These are phyloP conservation scores for Drosera spatulata DNA, from an alignment of 179 eudicot genomes.

Conservation along the genomic window DNA sequence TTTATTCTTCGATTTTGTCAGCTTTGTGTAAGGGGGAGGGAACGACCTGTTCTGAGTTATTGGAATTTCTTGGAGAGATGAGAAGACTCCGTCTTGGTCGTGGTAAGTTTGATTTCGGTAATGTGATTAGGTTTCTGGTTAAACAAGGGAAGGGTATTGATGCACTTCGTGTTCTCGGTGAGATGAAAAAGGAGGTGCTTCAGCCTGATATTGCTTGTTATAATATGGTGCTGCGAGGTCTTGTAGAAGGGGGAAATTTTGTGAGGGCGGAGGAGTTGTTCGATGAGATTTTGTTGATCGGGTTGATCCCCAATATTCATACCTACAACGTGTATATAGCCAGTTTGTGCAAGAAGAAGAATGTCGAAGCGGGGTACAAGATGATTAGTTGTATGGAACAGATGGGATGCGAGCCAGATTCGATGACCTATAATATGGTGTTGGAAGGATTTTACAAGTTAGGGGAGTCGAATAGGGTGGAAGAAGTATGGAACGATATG, in stretches of 20 bases:
- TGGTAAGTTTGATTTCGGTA: conserved; percentile 28
- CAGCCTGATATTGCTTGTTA: conserved; percentile 35
- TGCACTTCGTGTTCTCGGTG: conserved; percentile 30
- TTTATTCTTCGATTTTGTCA: conserved; percentile 33
- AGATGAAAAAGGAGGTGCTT: conserved; percentile 42
- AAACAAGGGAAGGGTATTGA: conserved; percentile 31
- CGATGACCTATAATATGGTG: conserved; percentile 25
- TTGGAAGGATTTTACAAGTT: conserved; percentile 30
- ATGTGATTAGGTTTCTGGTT: conserved; percentile 38
- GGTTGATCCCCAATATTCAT: conserved; percentile 39
- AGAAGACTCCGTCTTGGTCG: conserved; percentile 33
- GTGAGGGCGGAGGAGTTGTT: conserved; percentile 38
- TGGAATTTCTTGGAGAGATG: conserved; percentile 31
- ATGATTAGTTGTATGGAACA: conserved; percentile 47
- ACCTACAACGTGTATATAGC: conserved; percentile 44
- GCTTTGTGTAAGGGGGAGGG: conserved; percentile 24
- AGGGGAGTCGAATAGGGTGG: conserved; percentile 20
- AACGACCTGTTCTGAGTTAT: conserved; percentile 16
- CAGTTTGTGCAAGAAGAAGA: conserved; percentile 42
- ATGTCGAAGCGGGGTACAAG: conserved; percentile 24
- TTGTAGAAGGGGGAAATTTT: conserved; percentile 24
- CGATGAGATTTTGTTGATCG: conserved; percentile 52
- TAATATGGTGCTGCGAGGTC: conserved; percentile 33
- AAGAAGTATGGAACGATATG: conserved; percentile 29
- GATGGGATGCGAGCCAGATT: conserved; percentile 38